Evolutionary conservation across 768 basidiomycete genomes (phyloP).

Genomic region (Phaffia tasmanica): DNA sequence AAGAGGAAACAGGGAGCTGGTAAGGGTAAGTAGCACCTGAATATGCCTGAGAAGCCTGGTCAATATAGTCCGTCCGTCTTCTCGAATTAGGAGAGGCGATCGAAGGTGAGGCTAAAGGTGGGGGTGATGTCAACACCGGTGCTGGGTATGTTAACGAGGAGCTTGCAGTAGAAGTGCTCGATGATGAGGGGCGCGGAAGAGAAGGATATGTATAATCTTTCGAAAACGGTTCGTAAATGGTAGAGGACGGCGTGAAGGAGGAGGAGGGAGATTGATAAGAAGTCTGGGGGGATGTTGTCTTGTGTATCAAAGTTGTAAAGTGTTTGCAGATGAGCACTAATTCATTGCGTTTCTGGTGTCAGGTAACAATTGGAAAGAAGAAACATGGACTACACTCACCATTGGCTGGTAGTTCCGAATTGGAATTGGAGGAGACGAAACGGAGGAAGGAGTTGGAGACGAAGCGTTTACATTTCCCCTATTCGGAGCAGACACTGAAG

Average conservation of each 20-base stretch:
- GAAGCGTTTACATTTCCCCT: neutral
- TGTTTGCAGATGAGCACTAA: neutral
- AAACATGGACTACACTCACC: neutral
- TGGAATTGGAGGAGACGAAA: neutral
- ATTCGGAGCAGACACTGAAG: neutral
- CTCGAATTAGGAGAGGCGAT: constrained; percentile 16
- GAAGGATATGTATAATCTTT: neutral
- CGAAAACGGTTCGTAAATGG: neutral
- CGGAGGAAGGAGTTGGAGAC: neutral
- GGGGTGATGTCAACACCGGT: constrained; percentile 9
- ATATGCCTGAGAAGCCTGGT: constrained; percentile 24
- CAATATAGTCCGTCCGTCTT: constrained; percentile 25
- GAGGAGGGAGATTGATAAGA: neutral
- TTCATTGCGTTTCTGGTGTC: neutral
- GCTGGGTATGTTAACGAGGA: neutral
- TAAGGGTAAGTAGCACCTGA: constrained; percentile 6
- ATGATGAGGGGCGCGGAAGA: neutral
- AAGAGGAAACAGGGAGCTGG: constrained; percentile 7
- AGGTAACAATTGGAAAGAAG: neutral
- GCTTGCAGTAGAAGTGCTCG: neutral
- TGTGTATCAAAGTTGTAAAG: neutral
- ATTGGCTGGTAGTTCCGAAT: constrained; percentile 1
- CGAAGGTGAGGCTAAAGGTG: constrained; percentile 19
- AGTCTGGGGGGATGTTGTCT: neutral
- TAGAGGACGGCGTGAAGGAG: neutral